Conservation (phyloP, 106 monocot genomes). For the Apostasia ramifera region DNA sequence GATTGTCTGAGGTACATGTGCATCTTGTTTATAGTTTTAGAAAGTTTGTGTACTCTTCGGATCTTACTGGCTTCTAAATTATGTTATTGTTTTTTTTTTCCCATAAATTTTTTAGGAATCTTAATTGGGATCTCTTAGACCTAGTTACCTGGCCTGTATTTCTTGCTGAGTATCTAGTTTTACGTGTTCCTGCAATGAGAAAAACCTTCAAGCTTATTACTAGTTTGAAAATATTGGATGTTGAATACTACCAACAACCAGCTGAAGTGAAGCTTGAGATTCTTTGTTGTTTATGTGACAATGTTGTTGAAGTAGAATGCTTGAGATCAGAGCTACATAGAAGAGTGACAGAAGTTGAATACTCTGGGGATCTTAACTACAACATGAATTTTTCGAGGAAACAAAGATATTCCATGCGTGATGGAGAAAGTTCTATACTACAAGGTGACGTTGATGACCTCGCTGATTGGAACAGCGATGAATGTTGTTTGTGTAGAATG, state of each 20-base stretch:
- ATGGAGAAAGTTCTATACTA: slow-evolving; percentile 8
- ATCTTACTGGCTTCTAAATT: not conserved
- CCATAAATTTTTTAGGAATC: slow-evolving; percentile 39
- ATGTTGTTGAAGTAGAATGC: slow-evolving; percentile 64
- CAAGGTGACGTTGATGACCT: slow-evolving; percentile 18
- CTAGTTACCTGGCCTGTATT: slow-evolving; percentile 84
- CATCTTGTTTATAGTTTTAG: not conserved
- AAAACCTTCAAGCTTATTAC: slow-evolving; percentile 34
- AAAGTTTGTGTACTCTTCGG: not conserved
- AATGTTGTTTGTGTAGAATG: slow-evolving; percentile 89
- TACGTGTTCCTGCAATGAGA: slow-evolving; percentile 34
- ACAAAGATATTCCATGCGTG: slow-evolving; percentile 19
- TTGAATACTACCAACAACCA: slow-evolving; percentile 76
- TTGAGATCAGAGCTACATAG: slow-evolving; percentile 63
- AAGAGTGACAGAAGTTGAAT: slow-evolving; percentile 36
- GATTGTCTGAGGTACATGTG: slow-evolving; percentile 66
- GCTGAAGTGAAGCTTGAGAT: slow-evolving; percentile 72
- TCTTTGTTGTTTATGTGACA: slow-evolving; percentile 79
- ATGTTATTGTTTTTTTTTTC: slow-evolving; percentile 1
- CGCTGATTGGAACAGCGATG: slow-evolving; percentile 75
- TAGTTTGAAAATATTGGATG: slow-evolving; percentile 44
- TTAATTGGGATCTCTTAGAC: slow-evolving; percentile 87
- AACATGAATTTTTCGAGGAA: slow-evolving; percentile 10
- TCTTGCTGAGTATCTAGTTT: slow-evolving; percentile 61
- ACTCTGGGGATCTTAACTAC: slow-evolving; percentile 20